Base-by-base conservation (phyloP, 2,329 filamentous ascomycete species). In the Conoideocrella luteorostrata region DNA sequence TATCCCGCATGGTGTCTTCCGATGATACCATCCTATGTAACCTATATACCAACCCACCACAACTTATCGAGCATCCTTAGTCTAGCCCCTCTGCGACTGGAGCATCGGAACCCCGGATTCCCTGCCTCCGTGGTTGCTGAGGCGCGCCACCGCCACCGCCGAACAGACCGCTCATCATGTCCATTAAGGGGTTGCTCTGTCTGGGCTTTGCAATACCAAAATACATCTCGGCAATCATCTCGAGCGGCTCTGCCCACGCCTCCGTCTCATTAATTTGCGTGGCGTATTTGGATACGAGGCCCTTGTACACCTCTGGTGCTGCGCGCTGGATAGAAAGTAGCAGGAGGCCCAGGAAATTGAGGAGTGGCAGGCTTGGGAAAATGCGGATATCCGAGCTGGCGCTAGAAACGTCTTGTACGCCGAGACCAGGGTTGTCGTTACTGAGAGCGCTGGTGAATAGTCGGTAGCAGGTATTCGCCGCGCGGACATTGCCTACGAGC, bases 91-190 rank as follows among this genome's bases (percentile, higher is more conserved):
- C 78, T 4, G 77, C 70, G 41, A 71, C 64, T 18, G 79, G 77
- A 52, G 69, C 62, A 54, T 74, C 67, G 26, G 71, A 54, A 48
- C 65, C 57, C 47, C 69, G 67, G 26, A 69, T 53, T n/a, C 66
- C 64, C n/a, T 67, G 67, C 45, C 66, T 68, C 47, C 63, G 66
- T 33, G 57, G 53, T 44, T 55, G 61, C 46, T 57, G 61, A 48
- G 58, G 52, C n/a, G 75, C 54, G 13, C 52, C 72, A 21, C 74
- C 77, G 6, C 81, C 84, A 17, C 88, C 88, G 39, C 90, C 90
- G 58, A 98, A 86, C 74, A 98, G 80, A 50, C 82, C 90, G 38
- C 89, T 90, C 86, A 98, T 94, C 90, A 98, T 97, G 62, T 98
- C 93, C 66, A 97, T 80, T 64, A 98, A 71, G 3, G 90, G 90